These are phyloP conservation scores for Juncus effusus DNA, from an alignment of 176 grass and related monocot genomes.

Conservation along the genomic window DNA sequence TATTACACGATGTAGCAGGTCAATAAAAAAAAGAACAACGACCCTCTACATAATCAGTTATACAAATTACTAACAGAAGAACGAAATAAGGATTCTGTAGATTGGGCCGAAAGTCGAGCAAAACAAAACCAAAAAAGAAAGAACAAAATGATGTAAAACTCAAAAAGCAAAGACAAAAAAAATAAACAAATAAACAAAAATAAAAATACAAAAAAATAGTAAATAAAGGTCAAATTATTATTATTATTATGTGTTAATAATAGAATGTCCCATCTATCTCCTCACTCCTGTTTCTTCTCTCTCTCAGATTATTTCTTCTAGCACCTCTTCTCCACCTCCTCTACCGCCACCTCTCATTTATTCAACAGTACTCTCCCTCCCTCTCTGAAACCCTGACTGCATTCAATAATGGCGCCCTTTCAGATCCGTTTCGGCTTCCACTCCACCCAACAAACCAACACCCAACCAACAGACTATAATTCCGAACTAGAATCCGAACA, in stretches of 20 bases:
- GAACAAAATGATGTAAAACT: neutral
- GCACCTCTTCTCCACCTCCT: slow-evolving; percentile 18
- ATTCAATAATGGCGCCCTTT: slow-evolving; percentile 56
- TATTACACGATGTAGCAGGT: too few relatives aligned
- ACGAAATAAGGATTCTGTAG: neutral
- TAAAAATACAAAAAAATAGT: neutral
- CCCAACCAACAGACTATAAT: too few relatives aligned
- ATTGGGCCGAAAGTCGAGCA: neutral
- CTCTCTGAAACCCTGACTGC: neutral
- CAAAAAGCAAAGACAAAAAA: slow-evolving; percentile 14
- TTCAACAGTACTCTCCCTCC: neutral
- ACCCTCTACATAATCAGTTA: too few relatives aligned
- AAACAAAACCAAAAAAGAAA: too few relatives aligned
- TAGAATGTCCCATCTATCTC: too few relatives aligned
- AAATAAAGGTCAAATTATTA: too few relatives aligned
- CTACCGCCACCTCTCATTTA: slow-evolving; percentile 1
- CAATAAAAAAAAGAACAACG: too few relatives aligned
- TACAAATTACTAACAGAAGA: neutral
- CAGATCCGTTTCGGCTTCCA: slow-evolving; percentile 60
- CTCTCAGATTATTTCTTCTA: slow-evolving; percentile 24
- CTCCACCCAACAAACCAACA: slow-evolving; percentile 35
- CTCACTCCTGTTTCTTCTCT: too few relatives aligned
- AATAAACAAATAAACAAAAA: neutral
- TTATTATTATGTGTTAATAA: too few relatives aligned
- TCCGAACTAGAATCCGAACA: slow-evolving; percentile 42